Evolutionary conservation across 768 basidiomycete genomes (phyloP).

Genomic region (Rhizopogon vinicolor): DNA sequence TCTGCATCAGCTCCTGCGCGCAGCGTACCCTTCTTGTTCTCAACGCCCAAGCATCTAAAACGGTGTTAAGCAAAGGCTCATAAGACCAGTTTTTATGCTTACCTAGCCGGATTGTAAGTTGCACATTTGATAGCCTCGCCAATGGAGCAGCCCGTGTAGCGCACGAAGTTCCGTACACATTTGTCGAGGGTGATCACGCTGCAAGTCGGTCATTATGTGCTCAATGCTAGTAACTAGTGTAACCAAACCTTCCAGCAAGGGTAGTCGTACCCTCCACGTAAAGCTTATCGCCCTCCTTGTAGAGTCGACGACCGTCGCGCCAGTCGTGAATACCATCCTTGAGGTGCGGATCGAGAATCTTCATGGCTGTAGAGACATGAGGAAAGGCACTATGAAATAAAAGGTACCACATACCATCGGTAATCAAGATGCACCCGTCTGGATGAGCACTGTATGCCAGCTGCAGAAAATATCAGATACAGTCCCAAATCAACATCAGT

Average conservation of each 20-base stretch:
- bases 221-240: not conserved
- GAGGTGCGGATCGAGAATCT: slow-evolving; percentile 80
- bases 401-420: slow-evolving; percentile 58
- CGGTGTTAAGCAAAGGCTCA: slow-evolving; percentile 1
- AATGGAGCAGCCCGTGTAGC: slow-evolving; percentile 80
- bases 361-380: slow-evolving; percentile 53
- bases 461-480: slow-evolving; percentile 29
- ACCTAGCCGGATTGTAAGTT: slow-evolving; percentile 82
- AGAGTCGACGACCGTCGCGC: slow-evolving; percentile 77
- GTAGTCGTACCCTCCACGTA: slow-evolving; percentile 84
- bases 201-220: slow-evolving; percentile 1
- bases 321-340: slow-evolving; percentile 84
- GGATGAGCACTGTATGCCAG: slow-evolving; percentile 80
- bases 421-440: slow-evolving; percentile 84
- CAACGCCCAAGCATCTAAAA: slow-evolving; percentile 69
- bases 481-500: not conserved
- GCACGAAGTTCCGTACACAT: slow-evolving; percentile 80
- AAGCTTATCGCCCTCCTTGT: slow-evolving; percentile 77
- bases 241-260: slow-evolving; percentile 75
- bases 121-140: slow-evolving; percentile 83
- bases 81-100: slow-evolving; percentile 14
- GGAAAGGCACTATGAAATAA: not conserved
- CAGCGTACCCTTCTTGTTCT: slow-evolving; percentile 75
- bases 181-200: slow-evolving; percentile 81
- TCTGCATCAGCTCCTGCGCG: slow-evolving; percentile 85